These are phyloP conservation scores for Dictyostelium capitatum DNA, from an alignment of 78 protist genomes.

Conservation along the genomic window DNA sequence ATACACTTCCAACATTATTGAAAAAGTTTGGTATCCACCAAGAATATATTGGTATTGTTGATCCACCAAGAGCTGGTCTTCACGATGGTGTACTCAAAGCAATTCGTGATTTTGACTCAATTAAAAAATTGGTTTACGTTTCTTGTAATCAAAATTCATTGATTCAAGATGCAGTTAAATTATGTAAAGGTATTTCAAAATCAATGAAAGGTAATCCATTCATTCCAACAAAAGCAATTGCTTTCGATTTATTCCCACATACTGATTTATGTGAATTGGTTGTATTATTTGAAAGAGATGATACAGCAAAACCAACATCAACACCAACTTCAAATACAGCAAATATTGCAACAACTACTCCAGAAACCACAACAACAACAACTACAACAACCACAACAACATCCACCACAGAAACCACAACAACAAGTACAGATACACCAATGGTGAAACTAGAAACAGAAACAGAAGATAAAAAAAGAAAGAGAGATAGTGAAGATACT, in stretches of 20 bases:
- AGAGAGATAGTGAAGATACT: background rate
- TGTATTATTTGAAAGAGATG: constrained; percentile 81
- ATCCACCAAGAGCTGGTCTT: constrained; percentile 90
- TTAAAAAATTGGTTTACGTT: constrained; percentile 86
- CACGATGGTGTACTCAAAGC: constrained; percentile 85
- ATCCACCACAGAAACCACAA: background rate
- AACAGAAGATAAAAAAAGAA: background rate
- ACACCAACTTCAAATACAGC: background rate
- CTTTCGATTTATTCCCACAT: constrained; percentile 95
- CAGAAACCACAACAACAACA: background rate
- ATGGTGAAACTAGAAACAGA: background rate
- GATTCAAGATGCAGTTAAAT: constrained; percentile 44
- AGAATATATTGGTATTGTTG: constrained; percentile 68
- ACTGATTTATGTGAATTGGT: constrained; percentile 89
- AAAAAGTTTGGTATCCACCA: background rate
- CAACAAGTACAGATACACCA: background rate
- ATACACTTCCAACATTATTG: constrained; percentile 40
- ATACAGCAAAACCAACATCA: background rate
- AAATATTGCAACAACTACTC: background rate
- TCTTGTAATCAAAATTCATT: constrained; percentile 87
- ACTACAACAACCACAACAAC: background rate
- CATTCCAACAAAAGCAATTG: constrained; percentile 51
- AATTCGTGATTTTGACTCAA: constrained; percentile 51
- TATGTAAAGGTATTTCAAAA: constrained; percentile 83
- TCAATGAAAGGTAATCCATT: constrained; percentile 83